phyloP scores from a whole-genome alignment of 2,329 filamentous ascomycete genomes.

The Verticillium albo-atrum region DNA sequence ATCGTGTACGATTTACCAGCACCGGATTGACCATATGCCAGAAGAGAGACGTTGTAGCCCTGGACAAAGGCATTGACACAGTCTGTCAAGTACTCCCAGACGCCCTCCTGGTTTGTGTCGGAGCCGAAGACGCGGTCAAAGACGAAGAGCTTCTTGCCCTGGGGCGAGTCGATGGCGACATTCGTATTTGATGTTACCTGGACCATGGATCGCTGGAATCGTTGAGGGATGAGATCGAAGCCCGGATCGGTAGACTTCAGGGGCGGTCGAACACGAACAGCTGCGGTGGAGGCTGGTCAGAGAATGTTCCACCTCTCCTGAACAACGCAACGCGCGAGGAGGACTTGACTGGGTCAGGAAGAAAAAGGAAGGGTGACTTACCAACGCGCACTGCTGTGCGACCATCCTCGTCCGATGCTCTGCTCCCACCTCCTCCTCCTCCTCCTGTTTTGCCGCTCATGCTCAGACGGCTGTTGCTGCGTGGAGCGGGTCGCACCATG shows the following conservation, averaged over 20 bases:
- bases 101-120: conserved; percentile 76
- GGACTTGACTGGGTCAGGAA: not conserved
- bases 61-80: conserved; percentile 87
- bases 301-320: conserved; percentile 1
- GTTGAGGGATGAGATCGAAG: conserved; percentile 90
- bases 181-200: conserved; percentile 83
- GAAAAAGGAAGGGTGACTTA: conserved; percentile 46
- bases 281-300: conserved; percentile 39
- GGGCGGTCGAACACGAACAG: conserved; percentile 87
- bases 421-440: conserved; percentile 67
- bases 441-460: conserved; percentile 70
- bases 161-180: conserved; percentile 82
- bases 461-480: conserved; percentile 83
- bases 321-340: not conserved
- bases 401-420: conserved; percentile 83
- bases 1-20: conserved; percentile 98
- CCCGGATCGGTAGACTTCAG: conserved; percentile 81
- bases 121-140: conserved; percentile 93
- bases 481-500: conserved; percentile 66
- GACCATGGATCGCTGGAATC: conserved; percentile 90
- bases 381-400: conserved; percentile 95
- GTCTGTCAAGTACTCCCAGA: conserved; percentile 93
- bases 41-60: conserved; percentile 95
- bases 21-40: conserved; percentile 96
- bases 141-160: conserved; percentile 91